A percentile compares a stretch with the other conserved stretches of the same genome.
These are phyloP conservation scores for Schrenkiella parvula DNA, from an alignment of 345 rosid species.

Conservation along the genomic window DNA sequence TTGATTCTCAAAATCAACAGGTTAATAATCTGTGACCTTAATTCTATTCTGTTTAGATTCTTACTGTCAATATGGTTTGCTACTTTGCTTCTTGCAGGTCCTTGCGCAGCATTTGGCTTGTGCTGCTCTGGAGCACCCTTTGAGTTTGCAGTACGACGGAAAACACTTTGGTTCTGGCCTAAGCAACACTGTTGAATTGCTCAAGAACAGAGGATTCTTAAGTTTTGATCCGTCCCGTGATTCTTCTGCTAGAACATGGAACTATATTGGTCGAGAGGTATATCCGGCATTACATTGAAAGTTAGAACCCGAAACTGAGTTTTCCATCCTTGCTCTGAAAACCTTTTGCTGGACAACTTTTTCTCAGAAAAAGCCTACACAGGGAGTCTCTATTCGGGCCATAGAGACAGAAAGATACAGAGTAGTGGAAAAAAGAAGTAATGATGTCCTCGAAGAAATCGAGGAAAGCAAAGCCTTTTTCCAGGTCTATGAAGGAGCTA, in stretches of 20 bases:
- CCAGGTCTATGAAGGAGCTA: slow-evolving; percentile 91
- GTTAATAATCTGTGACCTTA: slow-evolving; percentile 34
- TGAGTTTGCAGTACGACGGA: slow-evolving; percentile 70
- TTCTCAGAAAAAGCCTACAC: slow-evolving; percentile 73
- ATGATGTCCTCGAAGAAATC: slow-evolving; percentile 76
- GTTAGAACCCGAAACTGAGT: background rate
- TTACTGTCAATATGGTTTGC: slow-evolving; percentile 3
- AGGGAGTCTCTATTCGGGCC: slow-evolving; percentile 69
- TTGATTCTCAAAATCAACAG: slow-evolving; percentile 82
- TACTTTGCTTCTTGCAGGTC: slow-evolving; percentile 50
- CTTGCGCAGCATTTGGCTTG: slow-evolving; percentile 85
- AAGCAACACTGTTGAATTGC: slow-evolving; percentile 43
- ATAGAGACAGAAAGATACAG: slow-evolving; percentile 66
- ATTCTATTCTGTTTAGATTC: slow-evolving; percentile 10
- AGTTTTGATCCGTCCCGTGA: slow-evolving; percentile 51
- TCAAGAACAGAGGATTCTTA: slow-evolving; percentile 56
- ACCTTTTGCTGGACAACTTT: slow-evolving; percentile 13
- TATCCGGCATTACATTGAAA: slow-evolving; percentile 4
- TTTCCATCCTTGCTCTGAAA: slow-evolving; percentile 16
- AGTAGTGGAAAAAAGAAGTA: slow-evolving; percentile 47
- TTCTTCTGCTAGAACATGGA: slow-evolving; percentile 62
- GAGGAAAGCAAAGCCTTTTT: slow-evolving; percentile 98
- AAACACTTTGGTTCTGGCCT: slow-evolving; percentile 68
- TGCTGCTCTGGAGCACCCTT: slow-evolving; percentile 81
- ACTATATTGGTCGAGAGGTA: slow-evolving; percentile 87